Evolutionary conservation across 768 basidiomycete genomes (phyloP).

Genomic region (Boletus eberwhitei): DNA sequence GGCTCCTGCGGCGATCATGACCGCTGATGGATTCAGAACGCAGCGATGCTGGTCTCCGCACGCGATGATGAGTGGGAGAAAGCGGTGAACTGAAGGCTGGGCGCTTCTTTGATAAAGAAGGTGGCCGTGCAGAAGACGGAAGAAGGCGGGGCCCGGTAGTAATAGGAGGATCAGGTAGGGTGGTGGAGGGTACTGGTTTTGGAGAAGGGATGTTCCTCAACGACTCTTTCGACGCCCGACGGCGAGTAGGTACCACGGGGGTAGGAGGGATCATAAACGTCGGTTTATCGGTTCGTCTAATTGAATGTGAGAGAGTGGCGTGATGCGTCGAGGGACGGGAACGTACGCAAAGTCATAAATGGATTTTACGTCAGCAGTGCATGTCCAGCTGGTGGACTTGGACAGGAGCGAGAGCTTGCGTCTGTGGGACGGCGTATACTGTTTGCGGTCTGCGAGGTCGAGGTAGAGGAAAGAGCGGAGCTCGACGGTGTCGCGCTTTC

Average conservation of each 20-base stretch:
- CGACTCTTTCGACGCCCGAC: slow-evolving; percentile 39
- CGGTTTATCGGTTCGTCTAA: slow-evolving; percentile 28
- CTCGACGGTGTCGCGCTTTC: slow-evolving; percentile 37
- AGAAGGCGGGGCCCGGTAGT: not conserved
- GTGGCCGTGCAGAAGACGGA: not conserved
- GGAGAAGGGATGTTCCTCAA: slow-evolving; percentile 54
- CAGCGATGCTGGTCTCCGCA: slow-evolving; percentile 14
- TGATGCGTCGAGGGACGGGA: not conserved
- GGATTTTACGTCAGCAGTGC: slow-evolving; percentile 10
- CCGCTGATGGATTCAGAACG: slow-evolving; percentile 43
- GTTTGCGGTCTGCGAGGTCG: slow-evolving; percentile 56
- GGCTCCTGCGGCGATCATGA: slow-evolving; percentile 43
- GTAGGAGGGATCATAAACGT: slow-evolving; percentile 12
- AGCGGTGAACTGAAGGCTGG: slow-evolving; percentile 18
- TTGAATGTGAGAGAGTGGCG: not conserved
- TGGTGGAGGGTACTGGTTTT: slow-evolving; percentile 55
- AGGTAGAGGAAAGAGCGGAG: slow-evolving; percentile 65
- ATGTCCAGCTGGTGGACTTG: slow-evolving; percentile 32
- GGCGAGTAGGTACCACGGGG: slow-evolving; percentile 11
- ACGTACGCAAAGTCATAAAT: slow-evolving; percentile 14
- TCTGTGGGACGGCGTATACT: slow-evolving; percentile 37
- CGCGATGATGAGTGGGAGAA: slow-evolving; percentile 10
- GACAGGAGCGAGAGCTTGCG: slow-evolving; percentile 33
- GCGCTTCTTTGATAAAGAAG: slow-evolving; percentile 3
- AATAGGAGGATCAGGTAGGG: slow-evolving; percentile 45